These are phyloP conservation scores for Botrytis medusae DNA, from an alignment of 2,329 filamentous ascomycete genomes.

Conservation along the genomic window DNA sequence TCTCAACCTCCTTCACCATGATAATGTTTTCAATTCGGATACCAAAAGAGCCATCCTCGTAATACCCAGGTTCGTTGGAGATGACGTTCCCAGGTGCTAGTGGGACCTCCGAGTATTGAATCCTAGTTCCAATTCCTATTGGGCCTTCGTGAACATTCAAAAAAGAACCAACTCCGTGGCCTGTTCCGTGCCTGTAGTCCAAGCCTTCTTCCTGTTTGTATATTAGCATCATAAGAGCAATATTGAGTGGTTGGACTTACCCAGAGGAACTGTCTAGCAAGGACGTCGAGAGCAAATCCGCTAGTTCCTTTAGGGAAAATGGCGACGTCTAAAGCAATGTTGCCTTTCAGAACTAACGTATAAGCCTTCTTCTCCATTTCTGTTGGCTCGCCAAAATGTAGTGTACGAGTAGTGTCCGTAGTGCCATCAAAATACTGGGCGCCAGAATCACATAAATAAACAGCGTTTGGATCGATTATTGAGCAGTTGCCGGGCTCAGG, in stretches of 20 bases:
- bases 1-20: conserved; percentile 85
- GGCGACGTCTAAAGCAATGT: conserved; percentile 82
- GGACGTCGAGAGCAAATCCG: conserved; percentile 83
- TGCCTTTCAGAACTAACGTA: conserved; percentile 90
- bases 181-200: conserved; percentile 94
- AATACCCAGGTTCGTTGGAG: conserved; percentile 95
- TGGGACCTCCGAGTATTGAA: conserved; percentile 88
- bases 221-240: conserved; percentile 19
- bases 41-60: conserved; percentile 92
- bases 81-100: conserved; percentile 91
- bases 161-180: conserved; percentile 92
- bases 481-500: conserved; percentile 82
- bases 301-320: conserved; percentile 94
- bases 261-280: conserved; percentile 93
- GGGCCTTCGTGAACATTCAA: conserved; percentile 97
- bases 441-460: conserved; percentile 96
- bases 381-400: conserved; percentile 86
- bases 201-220: conserved; percentile 64
- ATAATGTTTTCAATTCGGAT: conserved; percentile 97
- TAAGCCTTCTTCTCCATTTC: conserved; percentile 84
- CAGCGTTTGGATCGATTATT: conserved; percentile 75
- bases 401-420: conserved; percentile 89
- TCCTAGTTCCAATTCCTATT: conserved; percentile 89
- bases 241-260: conserved; percentile 46
- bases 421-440: conserved; percentile 96